Base-by-base conservation (phyloP, 306 rosid genomes). In the Styphnolobium japonicum region DNA sequence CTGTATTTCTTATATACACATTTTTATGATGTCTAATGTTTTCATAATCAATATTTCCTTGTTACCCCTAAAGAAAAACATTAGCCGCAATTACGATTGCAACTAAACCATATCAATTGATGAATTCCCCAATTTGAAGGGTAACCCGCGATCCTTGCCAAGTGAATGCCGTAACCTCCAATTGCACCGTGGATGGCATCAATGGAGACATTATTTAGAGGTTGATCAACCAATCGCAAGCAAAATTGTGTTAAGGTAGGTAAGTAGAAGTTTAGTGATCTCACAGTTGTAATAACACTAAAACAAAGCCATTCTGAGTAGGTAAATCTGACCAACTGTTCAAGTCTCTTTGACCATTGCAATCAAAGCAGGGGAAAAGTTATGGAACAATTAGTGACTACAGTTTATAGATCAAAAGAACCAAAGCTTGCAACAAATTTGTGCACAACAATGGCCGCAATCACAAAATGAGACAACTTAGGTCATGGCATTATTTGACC, bases 311-410 rank as follows among this genome's bases (percentile, higher is more conserved):
- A 46, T 48, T 19, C 1, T 51, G 45, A 10, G 11, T 51, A 16
- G 31, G 48, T 65, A 39, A 52, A 46, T 73, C 43, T 73, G 76
- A 67, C 65, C 23, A 66, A 73, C 62, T 53, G 4, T 70, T 79
- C 70, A 65, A 19, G 43, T 53, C 0, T 61, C 78, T 74, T 75
- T 75, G 85, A 81, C 85, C 66, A 12, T 75, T 19, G 6, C 77
- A 45, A 57, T 75, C 39, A 82, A 62, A 39, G 33, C 81, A 37
- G 73, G 78, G 42, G 73, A 76, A 82, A 76, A 76, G 85, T 58
- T 25, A 52, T 37, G 42, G 0, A 51, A 16, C 63, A 48, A 76
- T 76, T 42, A 49, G 56, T 37, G 75, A 52, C 42, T 55, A 29
- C n/a, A 22, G 62, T 46, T 23, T 37, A 27, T 66, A 53, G 66